These are phyloP conservation scores for Trichocomaceae sp. DNA, from an alignment of 2,329 filamentous ascomycete genomes.

Conservation along the genomic window DNA sequence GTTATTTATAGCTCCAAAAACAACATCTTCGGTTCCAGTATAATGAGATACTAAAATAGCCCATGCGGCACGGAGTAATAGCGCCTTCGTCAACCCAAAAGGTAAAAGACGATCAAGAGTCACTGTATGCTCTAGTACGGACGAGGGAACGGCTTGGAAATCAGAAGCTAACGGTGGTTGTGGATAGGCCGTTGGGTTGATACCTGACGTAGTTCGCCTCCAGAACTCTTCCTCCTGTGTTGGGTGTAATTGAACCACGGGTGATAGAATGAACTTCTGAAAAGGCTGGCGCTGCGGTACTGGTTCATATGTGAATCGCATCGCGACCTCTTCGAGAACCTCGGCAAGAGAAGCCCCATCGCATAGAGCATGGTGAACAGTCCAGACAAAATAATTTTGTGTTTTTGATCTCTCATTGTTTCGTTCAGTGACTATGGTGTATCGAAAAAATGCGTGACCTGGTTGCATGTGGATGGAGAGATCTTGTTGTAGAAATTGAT, in stretches of 20 bases:
- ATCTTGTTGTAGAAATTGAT: background rate
- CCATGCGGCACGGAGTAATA: conserved; percentile 31
- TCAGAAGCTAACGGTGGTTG: background rate
- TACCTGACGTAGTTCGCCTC: background rate
- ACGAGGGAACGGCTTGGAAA: background rate
- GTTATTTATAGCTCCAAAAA: conserved; percentile 35
- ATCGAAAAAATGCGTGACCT: background rate
- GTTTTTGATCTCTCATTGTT: background rate
- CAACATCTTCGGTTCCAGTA: conserved; percentile 29
- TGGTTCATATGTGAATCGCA: background rate
- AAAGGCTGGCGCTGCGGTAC: background rate
- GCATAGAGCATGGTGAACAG: conserved; percentile 39
- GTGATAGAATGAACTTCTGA: background rate
- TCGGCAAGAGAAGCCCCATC: conserved; percentile 27
- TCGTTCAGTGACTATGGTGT: background rate
- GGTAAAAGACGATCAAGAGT: background rate
- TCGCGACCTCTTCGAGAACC: background rate
- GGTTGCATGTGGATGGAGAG: background rate
- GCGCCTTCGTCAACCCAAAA: background rate
- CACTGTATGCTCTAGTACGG: background rate
- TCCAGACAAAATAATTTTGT: conserved; percentile 29
- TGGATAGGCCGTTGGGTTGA: background rate
- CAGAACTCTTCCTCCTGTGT: background rate
- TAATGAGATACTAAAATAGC: conserved; percentile 28
- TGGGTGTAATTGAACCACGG: background rate